Evolutionary conservation across 2,329 filamentous ascomycete species (phyloP), one percentile per base, ranked within the genome.

Genomic region (Cercospora canescens): DNA sequence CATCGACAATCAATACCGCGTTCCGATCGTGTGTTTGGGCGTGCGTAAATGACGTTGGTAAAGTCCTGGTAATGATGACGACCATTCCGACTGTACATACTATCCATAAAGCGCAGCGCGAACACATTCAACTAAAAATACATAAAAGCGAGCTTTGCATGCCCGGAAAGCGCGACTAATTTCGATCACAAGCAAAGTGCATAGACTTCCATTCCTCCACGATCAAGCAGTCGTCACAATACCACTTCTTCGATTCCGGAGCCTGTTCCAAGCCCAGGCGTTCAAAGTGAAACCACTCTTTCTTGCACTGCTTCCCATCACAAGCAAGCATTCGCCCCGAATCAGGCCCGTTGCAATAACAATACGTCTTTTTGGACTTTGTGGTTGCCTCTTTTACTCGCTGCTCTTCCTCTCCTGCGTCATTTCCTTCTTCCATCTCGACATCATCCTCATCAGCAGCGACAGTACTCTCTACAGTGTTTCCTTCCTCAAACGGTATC

Each of bases 271-370:
- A 81, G 4, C 85, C 89, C 3, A 94, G 88, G 72, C 91, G 94
- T 68, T 89, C 87, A 41, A 94, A 84, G 76, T 94, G 91, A 76
- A 94, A 94, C 91, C 91, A 94, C 76, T 93, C 90, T 66, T 87
- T 86, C 70, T 90, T 88, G 79, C 91, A 94, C 79, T 90, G 81
- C 81, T 65, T 54, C 75, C 93, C 93, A 81, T 94, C 91, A 80
- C 91, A 94, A 26, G 90, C 91, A 69, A 94, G 89, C 91, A 94
- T 94, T 74, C 62, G 61, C 12, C 75, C 72, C 8, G 70, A 70
- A 16, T 62, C 64, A 4, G 70, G 67, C 7, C 45, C 37, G 26
- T 60, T 62, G 65, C 71, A 72, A 52, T 67, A 71, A 58, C 71
- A 73, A 39, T 67, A 72, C 11, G 26, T 37, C 11, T 54, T 28